A percentile compares a stretch with the other conserved stretches of the same genome.
Evolutionary conservation across 169 alveolate genomes (phyloP).

Genomic region (Condylostoma magnum): DNA sequence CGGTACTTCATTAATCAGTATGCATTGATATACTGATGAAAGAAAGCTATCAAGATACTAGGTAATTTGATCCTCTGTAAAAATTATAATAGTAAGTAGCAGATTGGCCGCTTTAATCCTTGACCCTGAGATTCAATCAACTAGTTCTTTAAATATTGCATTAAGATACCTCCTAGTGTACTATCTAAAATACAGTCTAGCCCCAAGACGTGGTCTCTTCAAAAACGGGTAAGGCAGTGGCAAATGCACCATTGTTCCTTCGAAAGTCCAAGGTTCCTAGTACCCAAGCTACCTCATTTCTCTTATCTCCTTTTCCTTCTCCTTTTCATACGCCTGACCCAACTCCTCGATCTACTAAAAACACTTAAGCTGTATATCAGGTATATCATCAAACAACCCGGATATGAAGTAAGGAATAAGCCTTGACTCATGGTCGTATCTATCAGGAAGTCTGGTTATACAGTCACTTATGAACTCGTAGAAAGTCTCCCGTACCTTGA

Average conservation of each 20-base stretch:
- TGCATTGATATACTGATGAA: not conserved
- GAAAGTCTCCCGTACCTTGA: conserved; percentile 74
- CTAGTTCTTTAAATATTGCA: conserved; percentile 39
- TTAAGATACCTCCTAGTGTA: conserved; percentile 76
- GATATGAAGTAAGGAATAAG: conserved; percentile 84
- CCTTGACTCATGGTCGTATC: conserved; percentile 87
- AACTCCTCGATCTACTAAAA: conserved; percentile 79
- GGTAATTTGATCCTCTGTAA: conserved; percentile 26
- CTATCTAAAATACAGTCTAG: conserved; percentile 77
- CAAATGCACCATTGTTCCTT: conserved; percentile 54
- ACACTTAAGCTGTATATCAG: conserved; percentile 67
- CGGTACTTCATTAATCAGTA: not conserved
- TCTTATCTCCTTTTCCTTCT: conserved; percentile 82
- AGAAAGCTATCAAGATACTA: conserved; percentile 20
- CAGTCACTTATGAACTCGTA: conserved; percentile 77
- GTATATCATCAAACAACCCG: conserved; percentile 84
- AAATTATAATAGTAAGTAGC: conserved; percentile 12
- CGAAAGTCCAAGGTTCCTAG: conserved; percentile 84
- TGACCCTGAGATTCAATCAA: conserved; percentile 23
- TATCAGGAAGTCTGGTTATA: conserved; percentile 80
- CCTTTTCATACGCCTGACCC: conserved; percentile 85
- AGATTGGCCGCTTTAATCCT: conserved; percentile 17
- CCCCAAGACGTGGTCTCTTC: conserved; percentile 86
- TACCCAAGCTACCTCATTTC: conserved; percentile 82
- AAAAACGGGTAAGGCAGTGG: conserved; percentile 70